A percentile compares a stretch with the other conserved stretches of the same genome.
Conservation (phyloP, 2,329 filamentous ascomycete species). For the Fusarium penzigii region DNA sequence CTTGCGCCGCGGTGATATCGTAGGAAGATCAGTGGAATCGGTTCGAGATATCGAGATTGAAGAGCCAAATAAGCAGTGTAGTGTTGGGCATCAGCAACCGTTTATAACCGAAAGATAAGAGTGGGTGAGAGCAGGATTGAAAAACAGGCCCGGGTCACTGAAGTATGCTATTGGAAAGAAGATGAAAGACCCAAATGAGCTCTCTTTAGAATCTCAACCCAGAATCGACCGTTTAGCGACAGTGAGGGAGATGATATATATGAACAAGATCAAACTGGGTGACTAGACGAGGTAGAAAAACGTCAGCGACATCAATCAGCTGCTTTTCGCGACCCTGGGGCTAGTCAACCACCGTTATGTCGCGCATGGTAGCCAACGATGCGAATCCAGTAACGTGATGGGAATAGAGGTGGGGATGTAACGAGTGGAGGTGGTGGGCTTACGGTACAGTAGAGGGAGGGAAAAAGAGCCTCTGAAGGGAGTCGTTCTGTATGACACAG, state of each 20-base stretch:
- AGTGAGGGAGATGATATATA: not conserved
- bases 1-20: not conserved
- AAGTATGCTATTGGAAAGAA: not conserved
- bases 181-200: not conserved
- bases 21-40: too few species aligned
- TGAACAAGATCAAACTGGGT: constrained; percentile 22
- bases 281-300: constrained; percentile 26
- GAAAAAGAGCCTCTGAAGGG: not conserved
- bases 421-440: constrained; percentile 28
- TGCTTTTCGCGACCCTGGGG: constrained; percentile 18
- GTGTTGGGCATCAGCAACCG: not conserved
- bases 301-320: constrained; percentile 33
- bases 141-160: not conserved
- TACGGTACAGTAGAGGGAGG: constrained; percentile 8
- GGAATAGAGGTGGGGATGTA: constrained; percentile 21
- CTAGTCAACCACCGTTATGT: constrained; percentile 26
- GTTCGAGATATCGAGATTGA: not conserved
- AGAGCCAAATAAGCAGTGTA: not conserved
- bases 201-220: not conserved
- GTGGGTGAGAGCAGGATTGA: not conserved
- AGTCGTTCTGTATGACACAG: constrained; percentile 23
- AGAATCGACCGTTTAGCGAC: not conserved
- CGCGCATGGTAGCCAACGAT: constrained; percentile 23
- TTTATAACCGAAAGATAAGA: not conserved
- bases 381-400: constrained; percentile 15